Evolutionary conservation across 441 rosid species (phyloP), one percentile per base, ranked within the genome.

Genomic region (Croton setiger): DNA sequence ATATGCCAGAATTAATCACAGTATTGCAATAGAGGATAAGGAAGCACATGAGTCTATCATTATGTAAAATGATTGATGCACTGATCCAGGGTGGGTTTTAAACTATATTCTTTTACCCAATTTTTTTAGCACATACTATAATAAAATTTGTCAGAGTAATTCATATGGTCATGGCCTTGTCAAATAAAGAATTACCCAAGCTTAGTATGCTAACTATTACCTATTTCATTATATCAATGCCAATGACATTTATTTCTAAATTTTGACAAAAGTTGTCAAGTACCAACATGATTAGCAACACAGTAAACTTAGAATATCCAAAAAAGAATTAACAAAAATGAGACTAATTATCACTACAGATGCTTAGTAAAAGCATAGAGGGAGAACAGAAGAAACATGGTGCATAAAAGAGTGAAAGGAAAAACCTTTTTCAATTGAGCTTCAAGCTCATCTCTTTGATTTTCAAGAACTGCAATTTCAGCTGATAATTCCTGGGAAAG

Each of bases 371-470:
- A 17, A 57, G 31, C 53, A 64, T 15, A 23, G 61, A 60, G 43
- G 35, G 63, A 74, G 17, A 51, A 27, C 44, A 56, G 62, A 23
- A 27, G 37, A 21, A 4, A 4, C 37, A 44, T 9, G 6, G 3
- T 4, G 37, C 13, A 48, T 35, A 51, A 45, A 57, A 17, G 45
- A 3, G 51, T 54, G 48, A 58, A 53, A 35, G 20, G 63, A 57
- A 20, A 63, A 49, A 82, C 97, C 95, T 80, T 93, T 78, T 93
- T 93, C 79, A 95, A 76, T 76, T 92, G 88, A 65, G 97, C 96
- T 85, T 92, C 98, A 63, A 95, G 87, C 67, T 89, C 88, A 78
- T 86, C 87, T 82, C 98, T 88, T 83, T 85, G 81, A 73, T 84
- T 90, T 80, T 86, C 98, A 63, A 90, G 84, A 72, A 74, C 86